phyloP scores from a whole-genome alignment of 768 basidiomycete species.

The Cystobasidium onofrii region DNA sequence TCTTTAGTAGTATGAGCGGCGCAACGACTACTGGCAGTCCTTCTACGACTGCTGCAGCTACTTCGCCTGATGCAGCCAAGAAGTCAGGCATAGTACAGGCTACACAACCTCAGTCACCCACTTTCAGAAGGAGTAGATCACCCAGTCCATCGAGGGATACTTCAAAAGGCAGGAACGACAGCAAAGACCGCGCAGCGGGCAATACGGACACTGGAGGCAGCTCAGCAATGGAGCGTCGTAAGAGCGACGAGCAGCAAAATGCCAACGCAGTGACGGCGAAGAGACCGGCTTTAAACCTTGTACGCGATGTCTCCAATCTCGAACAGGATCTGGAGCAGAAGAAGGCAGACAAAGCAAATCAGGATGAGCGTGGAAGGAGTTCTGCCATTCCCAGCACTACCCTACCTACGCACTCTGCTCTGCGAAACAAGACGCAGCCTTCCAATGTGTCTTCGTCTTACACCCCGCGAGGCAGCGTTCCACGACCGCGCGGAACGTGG shows the following conservation, averaged over 20 bases:
- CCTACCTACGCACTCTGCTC: no score
- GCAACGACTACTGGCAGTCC: not conserved
- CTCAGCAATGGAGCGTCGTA: not conserved
- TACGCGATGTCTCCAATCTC: constrained; percentile 6
- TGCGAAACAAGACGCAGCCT: not conserved
- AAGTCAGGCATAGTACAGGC: constrained; percentile 3
- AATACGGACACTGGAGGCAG: not conserved
- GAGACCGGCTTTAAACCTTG: constrained; percentile 7
- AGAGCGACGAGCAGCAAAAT: not conserved
- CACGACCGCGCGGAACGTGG: not conserved
- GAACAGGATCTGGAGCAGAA: not conserved
- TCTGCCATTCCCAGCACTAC: not conserved
- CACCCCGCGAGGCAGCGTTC: not conserved
- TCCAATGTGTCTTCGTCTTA: not conserved
- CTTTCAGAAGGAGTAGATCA: constrained; percentile 13
- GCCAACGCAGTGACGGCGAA: not conserved
- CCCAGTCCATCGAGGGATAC: constrained; percentile 15
- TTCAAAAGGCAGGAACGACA: not conserved
- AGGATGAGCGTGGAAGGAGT: not conserved
- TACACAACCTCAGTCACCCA: constrained; percentile 5
- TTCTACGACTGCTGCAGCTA: not conserved
- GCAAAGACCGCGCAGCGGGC: not conserved
- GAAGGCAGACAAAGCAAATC: not conserved
- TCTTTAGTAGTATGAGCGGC: not conserved
- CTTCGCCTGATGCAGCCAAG: not conserved